Conservation (phyloP, 2,329 filamentous ascomycete species). For the Scedosporium aurantiacum region DNA sequence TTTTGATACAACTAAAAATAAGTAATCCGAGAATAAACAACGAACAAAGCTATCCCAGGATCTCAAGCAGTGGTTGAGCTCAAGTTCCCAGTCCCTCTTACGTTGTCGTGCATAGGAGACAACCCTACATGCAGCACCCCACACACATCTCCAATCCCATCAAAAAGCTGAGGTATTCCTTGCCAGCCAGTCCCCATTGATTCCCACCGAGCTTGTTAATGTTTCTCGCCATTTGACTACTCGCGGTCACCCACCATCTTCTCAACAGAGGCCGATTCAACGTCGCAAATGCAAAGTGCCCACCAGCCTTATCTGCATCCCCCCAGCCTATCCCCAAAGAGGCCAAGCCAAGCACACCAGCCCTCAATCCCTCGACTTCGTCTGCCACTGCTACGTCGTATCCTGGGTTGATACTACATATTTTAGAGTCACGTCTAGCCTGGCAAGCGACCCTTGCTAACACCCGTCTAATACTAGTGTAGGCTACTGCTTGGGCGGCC, state of each 20-base stretch:
- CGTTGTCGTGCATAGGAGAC: not conserved
- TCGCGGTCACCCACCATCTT: not conserved
- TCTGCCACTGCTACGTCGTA: not conserved
- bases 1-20: too few relatives aligned
- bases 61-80: too few relatives aligned
- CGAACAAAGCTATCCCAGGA: too few relatives aligned
- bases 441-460: not conserved
- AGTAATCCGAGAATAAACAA: too few relatives aligned
- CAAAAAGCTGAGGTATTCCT: too few relatives aligned
- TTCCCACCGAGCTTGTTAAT: too few relatives aligned
- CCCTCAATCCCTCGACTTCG: not conserved
- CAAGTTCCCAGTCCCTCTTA: not conserved
- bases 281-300: not conserved
- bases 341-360: not conserved
- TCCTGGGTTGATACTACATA: not conserved
- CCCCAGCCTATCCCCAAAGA: not conserved
- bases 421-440: not conserved
- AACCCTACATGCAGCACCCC: not conserved
- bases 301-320: not conserved
- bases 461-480: not conserved
- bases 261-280: not conserved
- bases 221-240: not conserved
- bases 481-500: too few relatives aligned
- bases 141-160: not conserved
- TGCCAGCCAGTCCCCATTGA: not conserved